Evolutionary conservation across 805 yeast species (phyloP).

Genomic region (Saccharomycopsis oosterbeekiorum): DNA sequence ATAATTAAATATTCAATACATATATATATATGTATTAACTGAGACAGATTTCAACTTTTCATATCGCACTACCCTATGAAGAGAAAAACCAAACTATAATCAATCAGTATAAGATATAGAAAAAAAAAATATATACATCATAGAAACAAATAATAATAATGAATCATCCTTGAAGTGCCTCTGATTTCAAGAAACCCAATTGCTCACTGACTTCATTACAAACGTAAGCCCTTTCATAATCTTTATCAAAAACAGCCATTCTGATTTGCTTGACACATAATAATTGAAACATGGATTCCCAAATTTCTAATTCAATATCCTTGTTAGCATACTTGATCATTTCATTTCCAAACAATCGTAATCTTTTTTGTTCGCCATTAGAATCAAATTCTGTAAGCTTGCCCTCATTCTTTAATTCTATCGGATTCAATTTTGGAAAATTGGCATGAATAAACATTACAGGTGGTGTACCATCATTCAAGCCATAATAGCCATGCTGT

Average conservation of each 20-base stretch:
- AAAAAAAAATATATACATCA: too few species aligned
- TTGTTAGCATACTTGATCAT: slow-evolving; percentile 38
- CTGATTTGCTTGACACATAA: slow-evolving; percentile 42
- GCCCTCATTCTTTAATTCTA: slow-evolving; percentile 32
- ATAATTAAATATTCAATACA: too few species aligned
- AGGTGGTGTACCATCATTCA: slow-evolving; percentile 22
- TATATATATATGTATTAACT: background rate
- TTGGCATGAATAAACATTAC: slow-evolving; percentile 54
- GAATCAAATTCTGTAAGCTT: slow-evolving; percentile 29
- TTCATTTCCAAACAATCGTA: slow-evolving; percentile 51
- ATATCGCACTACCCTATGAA: background rate
- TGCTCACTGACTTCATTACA: slow-evolving; percentile 43
- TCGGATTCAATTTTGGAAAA: slow-evolving; percentile 58
- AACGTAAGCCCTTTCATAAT: slow-evolving; percentile 32
- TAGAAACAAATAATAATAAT: too few species aligned
- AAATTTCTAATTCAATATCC: slow-evolving; percentile 48
- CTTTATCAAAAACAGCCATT: slow-evolving; percentile 32
- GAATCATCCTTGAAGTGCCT: slow-evolving; percentile 18
- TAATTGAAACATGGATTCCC: slow-evolving; percentile 46
- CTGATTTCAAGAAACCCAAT: slow-evolving; percentile 31
- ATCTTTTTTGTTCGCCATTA: slow-evolving; percentile 35
- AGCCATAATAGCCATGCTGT: slow-evolving; percentile 16
- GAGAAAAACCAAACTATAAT: too few species aligned
- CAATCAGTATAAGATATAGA: too few species aligned
- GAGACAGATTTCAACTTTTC: too few species aligned